Evolutionary conservation across 352 stramenopile species (phyloP), one percentile per base, ranked within the genome.

Genomic region (Nothophytophthora sp.): DNA sequence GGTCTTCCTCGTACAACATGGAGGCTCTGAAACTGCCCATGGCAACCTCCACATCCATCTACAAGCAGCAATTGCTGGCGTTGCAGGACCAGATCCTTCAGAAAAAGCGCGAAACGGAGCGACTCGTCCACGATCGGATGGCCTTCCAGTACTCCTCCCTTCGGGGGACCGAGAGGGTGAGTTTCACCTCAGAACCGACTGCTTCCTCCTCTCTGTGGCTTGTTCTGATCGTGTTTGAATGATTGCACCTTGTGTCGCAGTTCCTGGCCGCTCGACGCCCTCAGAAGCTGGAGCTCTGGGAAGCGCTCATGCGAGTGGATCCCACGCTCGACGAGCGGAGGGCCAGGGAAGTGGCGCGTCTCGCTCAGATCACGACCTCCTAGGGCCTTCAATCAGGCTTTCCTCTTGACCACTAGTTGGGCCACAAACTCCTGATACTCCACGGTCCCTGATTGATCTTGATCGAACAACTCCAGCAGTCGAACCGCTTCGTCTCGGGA

Each of bases 291-390:
- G 59, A 74, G 29, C 40, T 91, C 10, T 91, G 81, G 81, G 60
- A 91, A 44, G 77, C 81, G 30, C 67, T 91, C 4, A 81, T 87
- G 62, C 65, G 63, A 1, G 76, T 91, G 0, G 81, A 91, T 46
- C 75, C 81, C n/a, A 73, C 61, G 12, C 48, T 91, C 16, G 60
- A 68, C 25, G 73, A 88, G 44, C 35, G 35, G 4, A 75, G 77
- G 49, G 80, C 77, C 8, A 66, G 69, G 30, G 69, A 88, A 41
- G 70, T 74, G 20, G 75, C 71, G 11, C 39, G 52, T 1, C 51
- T 76, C 19, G 51, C 54, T 5, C 20, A 52, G 22, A n/a, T n/a
- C n/a, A n/a, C n/a, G n/a, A n/a, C n/a, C n/a, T n/a, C n/a, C n/a
- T n/a, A n/a, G n/a, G n/a, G n/a, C n/a, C n/a, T n/a, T n/a, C n/a